Base-by-base conservation (phyloP, 805 yeast genomes). In the Saturnispora sekii region DNA sequence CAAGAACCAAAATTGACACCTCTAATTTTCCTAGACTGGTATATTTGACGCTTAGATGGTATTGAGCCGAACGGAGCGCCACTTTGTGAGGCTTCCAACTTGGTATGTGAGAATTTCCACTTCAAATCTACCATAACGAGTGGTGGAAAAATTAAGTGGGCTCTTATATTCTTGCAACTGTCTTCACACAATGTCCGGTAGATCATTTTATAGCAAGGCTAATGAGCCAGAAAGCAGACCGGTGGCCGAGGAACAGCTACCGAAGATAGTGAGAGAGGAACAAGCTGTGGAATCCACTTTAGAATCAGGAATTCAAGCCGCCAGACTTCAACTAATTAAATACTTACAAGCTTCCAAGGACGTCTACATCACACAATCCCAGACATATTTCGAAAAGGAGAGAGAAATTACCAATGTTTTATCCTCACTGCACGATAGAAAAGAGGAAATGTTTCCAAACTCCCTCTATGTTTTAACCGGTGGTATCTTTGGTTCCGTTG, bases 1-100 rank as follows among this genome's bases (percentile, higher is more conserved):
- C 82, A 62, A 0, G 88, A 73, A 0, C 97, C 97, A 35, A 89
- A 65, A 61, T 88, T 89, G 30, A 85, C 95, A 6, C 96, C 97
- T 57, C 75, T 79, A 57, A 85, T 84, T 53, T 65, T 65, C 43
- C 93, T 66, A 16, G 71, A 63, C 53, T 73, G 80, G 54, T 70
- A 78, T n/a, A 84, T 71, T 18, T 78, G 69, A 35, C 61, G 65
- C 42, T 56, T 58, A 8, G 70, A 55, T 4, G 74, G 77, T 8
- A 46, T 48, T 17, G 52, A 38, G 0, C 68, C 66, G 1, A 43
- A 44, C 1, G 69, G 67, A 3, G 65, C 68, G 4, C 68, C 69
- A 5, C 58, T 52, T n/a, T 44, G 15, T 32, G 32, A 30, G 9
- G 30, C 10, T 12, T 42, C 40, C 5, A 47, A 18, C 28, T 30